These are phyloP conservation scores for Pseudogymnoascus sp. DNA, from an alignment of 2,329 filamentous ascomycete species.

Conservation along the genomic window DNA sequence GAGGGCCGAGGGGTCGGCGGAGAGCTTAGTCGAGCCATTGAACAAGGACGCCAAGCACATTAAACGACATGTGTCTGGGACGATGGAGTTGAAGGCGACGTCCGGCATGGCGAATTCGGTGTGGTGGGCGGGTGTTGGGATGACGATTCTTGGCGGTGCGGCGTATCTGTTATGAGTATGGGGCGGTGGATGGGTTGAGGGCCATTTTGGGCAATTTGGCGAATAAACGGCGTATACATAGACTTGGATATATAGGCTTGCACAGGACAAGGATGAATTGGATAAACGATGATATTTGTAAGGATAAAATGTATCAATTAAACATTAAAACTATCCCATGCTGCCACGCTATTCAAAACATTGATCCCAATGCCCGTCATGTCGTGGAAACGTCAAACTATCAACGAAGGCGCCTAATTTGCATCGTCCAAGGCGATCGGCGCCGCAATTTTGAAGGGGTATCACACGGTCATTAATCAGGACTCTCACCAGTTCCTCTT, in stretches of 20 bases:
- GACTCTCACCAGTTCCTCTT: slow-evolving; percentile 66
- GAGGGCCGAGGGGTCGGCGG: slow-evolving; percentile 27
- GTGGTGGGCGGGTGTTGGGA: slow-evolving; percentile 29
- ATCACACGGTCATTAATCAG: slow-evolving; percentile 79
- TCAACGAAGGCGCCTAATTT: slow-evolving; percentile 60
- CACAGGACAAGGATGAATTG: neutral
- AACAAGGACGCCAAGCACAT: slow-evolving; percentile 27
- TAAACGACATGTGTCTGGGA: slow-evolving; percentile 18
- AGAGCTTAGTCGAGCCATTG: slow-evolving; percentile 31
- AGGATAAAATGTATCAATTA: slow-evolving; percentile 6
- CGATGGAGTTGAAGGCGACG: slow-evolving; percentile 13
- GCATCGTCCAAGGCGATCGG: slow-evolving; percentile 64
- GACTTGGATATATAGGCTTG: neutral
- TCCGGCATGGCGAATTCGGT: slow-evolving; percentile 23
- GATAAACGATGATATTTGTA: neutral
- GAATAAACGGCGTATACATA: neutral
- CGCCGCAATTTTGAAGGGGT: slow-evolving; percentile 59
- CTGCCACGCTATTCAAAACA: slow-evolving; percentile 39
- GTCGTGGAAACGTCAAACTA: slow-evolving; percentile 63
- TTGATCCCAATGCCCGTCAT: slow-evolving; percentile 62
- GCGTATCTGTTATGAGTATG: slow-evolving; percentile 27
- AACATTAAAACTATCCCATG: neutral
- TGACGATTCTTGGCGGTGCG: slow-evolving; percentile 28
- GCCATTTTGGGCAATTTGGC: neutral
- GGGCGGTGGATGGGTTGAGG: neutral